phyloP scores from a whole-genome alignment of 2,329 filamentous ascomycete species.

The Fusarium musae region DNA sequence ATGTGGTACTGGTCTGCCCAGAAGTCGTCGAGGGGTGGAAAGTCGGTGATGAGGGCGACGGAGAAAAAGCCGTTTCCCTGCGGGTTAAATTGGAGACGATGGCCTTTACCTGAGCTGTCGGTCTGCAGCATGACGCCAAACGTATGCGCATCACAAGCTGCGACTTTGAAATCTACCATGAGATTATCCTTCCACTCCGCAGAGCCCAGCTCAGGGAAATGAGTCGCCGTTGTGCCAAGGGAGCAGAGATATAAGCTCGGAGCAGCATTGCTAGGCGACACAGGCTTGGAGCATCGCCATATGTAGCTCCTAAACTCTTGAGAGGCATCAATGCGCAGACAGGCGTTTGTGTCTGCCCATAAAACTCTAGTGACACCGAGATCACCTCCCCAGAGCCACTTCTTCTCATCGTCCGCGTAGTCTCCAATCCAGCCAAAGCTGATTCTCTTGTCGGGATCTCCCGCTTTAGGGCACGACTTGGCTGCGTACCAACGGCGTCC shows the following conservation, averaged over 20 bases:
- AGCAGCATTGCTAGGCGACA: constrained; percentile 38
- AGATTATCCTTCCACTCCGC: constrained; percentile 33
- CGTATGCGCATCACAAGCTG: constrained; percentile 42
- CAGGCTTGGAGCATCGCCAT: constrained; percentile 24
- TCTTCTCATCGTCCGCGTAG: constrained; percentile 47
- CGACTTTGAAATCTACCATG: constrained; percentile 41
- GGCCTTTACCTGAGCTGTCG: constrained; percentile 43
- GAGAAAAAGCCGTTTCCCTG: constrained; percentile 39
- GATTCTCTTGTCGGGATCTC: constrained; percentile 44
- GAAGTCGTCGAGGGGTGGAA: constrained; percentile 51
- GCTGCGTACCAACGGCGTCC: constrained; percentile 52
- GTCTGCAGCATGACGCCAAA: constrained; percentile 47
- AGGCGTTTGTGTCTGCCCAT: constrained; percentile 42
- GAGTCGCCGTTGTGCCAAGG: constrained; percentile 40
- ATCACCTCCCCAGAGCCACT: constrained; percentile 54
- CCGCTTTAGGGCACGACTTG: constrained; percentile 49
- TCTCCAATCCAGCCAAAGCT: constrained; percentile 52
- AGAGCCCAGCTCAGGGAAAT: constrained; percentile 39
- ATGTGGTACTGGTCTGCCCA: constrained; percentile 52
- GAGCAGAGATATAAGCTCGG: constrained; percentile 43
- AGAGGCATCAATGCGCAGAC: constrained; percentile 42
- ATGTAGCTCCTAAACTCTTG: constrained; percentile 38
- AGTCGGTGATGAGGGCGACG: constrained; percentile 46
- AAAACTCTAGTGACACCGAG: constrained; percentile 48
- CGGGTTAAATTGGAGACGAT: constrained; percentile 42